Evolutionary conservation across 495 filamentous ascomycete genomes (phyloP).

Genomic region (Penicillium malachiteum): DNA sequence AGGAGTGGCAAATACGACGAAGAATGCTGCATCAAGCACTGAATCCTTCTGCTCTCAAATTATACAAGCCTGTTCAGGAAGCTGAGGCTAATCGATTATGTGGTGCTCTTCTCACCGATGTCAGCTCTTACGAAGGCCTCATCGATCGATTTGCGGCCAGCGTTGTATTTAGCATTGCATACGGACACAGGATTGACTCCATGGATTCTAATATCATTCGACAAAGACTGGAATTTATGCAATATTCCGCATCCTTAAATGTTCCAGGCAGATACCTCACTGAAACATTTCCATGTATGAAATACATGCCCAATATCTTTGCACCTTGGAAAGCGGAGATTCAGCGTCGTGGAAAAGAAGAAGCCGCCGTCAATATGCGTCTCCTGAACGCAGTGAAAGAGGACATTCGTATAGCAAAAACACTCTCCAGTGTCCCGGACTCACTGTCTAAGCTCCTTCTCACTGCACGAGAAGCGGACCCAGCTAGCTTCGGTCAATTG

Average conservation of each 20-base stretch:
- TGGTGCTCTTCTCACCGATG: slow-evolving; percentile 26
- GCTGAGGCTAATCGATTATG: slow-evolving; percentile 38
- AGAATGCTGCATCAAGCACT: slow-evolving; percentile 42
- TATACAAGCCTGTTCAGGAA: slow-evolving; percentile 48
- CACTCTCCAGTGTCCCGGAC: slow-evolving; percentile 9
- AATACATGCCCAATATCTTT: slow-evolving; percentile 22
- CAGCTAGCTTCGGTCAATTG: slow-evolving; percentile 29
- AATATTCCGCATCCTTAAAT: slow-evolving; percentile 20
- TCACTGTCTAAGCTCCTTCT: slow-evolving; percentile 35
- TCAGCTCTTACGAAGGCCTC: slow-evolving; percentile 14
- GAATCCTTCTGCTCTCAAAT: slow-evolving; percentile 42
- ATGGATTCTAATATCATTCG: slow-evolving; percentile 16
- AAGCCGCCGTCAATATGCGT: slow-evolving; percentile 11
- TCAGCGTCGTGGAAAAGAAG: slow-evolving; percentile 15
- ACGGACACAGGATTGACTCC: slow-evolving; percentile 30
- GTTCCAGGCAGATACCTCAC: slow-evolving; percentile 25
- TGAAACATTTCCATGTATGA: slow-evolving; percentile 26
- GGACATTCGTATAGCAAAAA: slow-evolving; percentile 9
- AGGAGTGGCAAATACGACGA: slow-evolving; percentile 42
- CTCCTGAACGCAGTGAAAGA: slow-evolving; percentile 13
- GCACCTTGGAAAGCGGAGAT: slow-evolving; percentile 31
- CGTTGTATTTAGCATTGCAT: slow-evolving; percentile 28
- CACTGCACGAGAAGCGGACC: slow-evolving; percentile 34
- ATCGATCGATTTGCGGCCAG: slow-evolving; percentile 27
- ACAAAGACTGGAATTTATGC: slow-evolving; percentile 21